Base-by-base conservation (phyloP, 768 basidiomycete genomes). In the Rubroboletus pulcherrimus region DNA sequence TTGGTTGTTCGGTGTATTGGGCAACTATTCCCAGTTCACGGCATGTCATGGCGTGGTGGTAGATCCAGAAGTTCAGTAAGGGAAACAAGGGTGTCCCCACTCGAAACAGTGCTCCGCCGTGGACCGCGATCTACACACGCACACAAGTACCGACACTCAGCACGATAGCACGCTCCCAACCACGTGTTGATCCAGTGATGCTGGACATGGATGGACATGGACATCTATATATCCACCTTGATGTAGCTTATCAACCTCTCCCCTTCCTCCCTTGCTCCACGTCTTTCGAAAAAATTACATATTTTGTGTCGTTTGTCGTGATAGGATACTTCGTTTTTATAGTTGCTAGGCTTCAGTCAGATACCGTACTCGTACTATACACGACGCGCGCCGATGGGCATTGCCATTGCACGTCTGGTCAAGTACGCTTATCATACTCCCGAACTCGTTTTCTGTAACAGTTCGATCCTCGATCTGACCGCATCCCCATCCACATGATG, bases 171-270 rank as follows among this genome's bases (percentile, higher is more conserved):
- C 40, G 31, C 44, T 17, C 42, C n/a, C 45, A 24, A 19, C 24
- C 46, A 49, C 39, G 41, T 10, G 52, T 29, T 59, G 46, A 54
- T 57, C 33, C 19, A 19, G 15, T 56, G 52, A 56, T 54, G 21
- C 41, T 62, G 35, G 44, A 41, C 38, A 33, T 45, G 31, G 12
- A 41, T 26, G 48, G 48, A 47, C 44, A 7, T 44, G 49, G 43
- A 48, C 38, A 51, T 39, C 15, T 55, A 61, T 54, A 41, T 58
- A 63, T 58, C 51, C 42, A 33, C 14, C 37, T 50, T 24, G 47
- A 49, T 56, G 55, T 61, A 58, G 51, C 62, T 64, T 65, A 61
- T 56, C 62, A 50, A 46, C 54, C 31, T 14, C 35, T 29, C 29
- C 30, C n/a, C 5, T 37, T 31, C 17, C 33, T 17, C 31, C 15